Evolutionary conservation across 352 stramenopile genomes (phyloP), one percentile per base, ranked within the genome.

Genomic region (Thraustotheca clavata): DNA sequence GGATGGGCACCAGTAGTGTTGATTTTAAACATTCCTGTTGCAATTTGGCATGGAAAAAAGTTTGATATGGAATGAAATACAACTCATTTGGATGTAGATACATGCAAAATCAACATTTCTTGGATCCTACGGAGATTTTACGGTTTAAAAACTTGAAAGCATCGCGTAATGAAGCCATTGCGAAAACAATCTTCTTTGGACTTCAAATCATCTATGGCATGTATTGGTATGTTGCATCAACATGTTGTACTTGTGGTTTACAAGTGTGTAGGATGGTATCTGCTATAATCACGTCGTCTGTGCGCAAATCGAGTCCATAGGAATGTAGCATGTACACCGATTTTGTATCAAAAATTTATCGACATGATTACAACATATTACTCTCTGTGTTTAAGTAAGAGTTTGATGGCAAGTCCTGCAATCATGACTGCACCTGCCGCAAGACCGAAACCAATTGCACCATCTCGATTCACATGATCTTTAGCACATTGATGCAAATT

Each of bases 181-280:
- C 75, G 31, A 91, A 87, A 70, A 94, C 82, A 14, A 76, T 94
- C 11, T 94, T 94, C 46, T 94, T 90, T 59, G 84, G 84, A 12
- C 73, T 94, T 36, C 84, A 91, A 69, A 94, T 94, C 63, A 76
- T 94, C 62, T 94, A 94, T 71, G 84, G 79, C 77, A 94, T 94
- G 84, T 94, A 88, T 69, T 94, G 84, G 83, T 93, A 59, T 24
- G 62, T 24, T 31, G n/a, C n/a, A 5, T 67, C 1, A 22, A 4
- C 36, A 27, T 24, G 11, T 67, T 24, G 29, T 50, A 71, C 7
- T 75, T 75, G 16, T 32, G 46, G 12, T 5, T 31, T 0, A 12
- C 14, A 2, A 11, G 40, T n/a, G 26, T 40, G n/a, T 34, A 91
- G 82, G 83, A 92, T 92, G 83, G 83, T 92, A 29, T 92, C 83